Evolutionary conservation across 1,139 yeast genomes (phyloP), one percentile per base, ranked within the genome.

Genomic region (Kodamaea arcana): DNA sequence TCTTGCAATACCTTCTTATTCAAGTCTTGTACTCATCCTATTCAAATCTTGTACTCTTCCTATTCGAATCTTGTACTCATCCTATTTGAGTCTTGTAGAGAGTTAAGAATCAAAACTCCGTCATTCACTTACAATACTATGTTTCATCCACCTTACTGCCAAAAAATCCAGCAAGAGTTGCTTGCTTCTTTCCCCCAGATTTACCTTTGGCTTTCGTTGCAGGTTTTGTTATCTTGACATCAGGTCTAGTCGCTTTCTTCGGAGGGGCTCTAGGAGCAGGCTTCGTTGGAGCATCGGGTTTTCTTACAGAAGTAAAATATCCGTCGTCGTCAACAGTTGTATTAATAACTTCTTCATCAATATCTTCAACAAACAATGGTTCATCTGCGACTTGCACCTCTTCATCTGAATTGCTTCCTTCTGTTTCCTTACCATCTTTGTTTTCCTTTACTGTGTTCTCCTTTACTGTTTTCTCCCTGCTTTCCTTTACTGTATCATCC

Each of bases 301-400:
- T 54, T 27, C 59, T 52, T 31, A 50, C 56, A 14, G 67, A 57
- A 3, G 64, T 60, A 16, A 64, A 52, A 41, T 62, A 68, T 2
- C 73, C 74, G 31, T 67, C 72, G 20, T 62, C 71, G 37, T 66
- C 74, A 22, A 61, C 54, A 1, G 52, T 47, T 5, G 26, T 25
- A 13, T 25, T 51, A 40, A 53, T 56, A 14, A 26, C 37, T 18
- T 35, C 39, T 4, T 33, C 43, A 8, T 37, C 44, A 1, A 42
- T 42, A 8, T 37, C 45, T 24, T 40, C 43, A 2, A 43, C 41
- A 34, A 40, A 42, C 32, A 43, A 33, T 6, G 22, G 30, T 27
- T 27, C 23, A 7, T 27, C 15, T 11, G 8, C 12, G 6, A 20
- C 11, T n/a, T n/a, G n/a, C n/a, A n/a, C n/a, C n/a, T n/a, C n/a